Conservation (phyloP, 2,329 filamentous ascomycete species). For the Calonectria henricotiae region DNA sequence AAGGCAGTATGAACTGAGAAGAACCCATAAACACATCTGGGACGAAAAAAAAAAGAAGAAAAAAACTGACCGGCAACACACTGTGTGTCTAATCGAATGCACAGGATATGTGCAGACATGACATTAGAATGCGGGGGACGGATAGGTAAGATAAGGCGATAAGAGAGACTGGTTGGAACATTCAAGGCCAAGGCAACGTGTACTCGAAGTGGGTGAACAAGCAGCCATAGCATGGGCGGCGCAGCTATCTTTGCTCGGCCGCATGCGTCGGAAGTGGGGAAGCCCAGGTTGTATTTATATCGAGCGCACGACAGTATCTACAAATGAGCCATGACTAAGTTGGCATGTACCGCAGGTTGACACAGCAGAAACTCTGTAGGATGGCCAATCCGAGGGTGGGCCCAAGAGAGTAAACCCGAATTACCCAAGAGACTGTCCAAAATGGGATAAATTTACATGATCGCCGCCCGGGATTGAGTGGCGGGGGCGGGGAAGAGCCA, state of each 20-base stretch:
- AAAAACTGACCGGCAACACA: conserved; percentile 15
- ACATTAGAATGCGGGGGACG: conserved; percentile 23
- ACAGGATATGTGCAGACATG: conserved; percentile 23
- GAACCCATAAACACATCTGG: conserved; percentile 8
- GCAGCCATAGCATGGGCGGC: conserved; percentile 11
- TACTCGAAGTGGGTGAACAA: conserved; percentile 1
- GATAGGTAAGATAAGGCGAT: conserved; percentile 5
- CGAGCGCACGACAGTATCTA: conserved; percentile 24
- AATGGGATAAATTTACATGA: conserved; percentile 39
- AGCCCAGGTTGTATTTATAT: conserved; percentile 43
- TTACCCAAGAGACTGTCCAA: conserved; percentile 36
- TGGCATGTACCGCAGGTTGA: conserved; percentile 12
- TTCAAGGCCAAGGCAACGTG: conserved; percentile 11
- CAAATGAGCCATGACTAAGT: conserved; percentile 15
- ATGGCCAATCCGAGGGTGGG: conserved; percentile 6
- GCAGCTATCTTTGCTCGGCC: conserved; percentile 33
- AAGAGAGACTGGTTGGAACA: conserved; percentile 1
- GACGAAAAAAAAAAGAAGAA: background rate
- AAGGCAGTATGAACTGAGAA: background rate
- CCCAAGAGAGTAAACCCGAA: conserved; percentile 38
- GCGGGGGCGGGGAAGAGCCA: conserved; percentile 25
- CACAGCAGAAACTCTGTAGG: conserved; percentile 8
- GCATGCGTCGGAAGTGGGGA: conserved; percentile 38
- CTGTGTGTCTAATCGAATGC: conserved; percentile 30
- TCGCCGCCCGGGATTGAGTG: conserved; percentile 31